A percentile compares a stretch with the other conserved stretches of the same genome.
Conservation (phyloP, 169 alveolate genomes). For the Plasmodium cynomolgi region DNA sequence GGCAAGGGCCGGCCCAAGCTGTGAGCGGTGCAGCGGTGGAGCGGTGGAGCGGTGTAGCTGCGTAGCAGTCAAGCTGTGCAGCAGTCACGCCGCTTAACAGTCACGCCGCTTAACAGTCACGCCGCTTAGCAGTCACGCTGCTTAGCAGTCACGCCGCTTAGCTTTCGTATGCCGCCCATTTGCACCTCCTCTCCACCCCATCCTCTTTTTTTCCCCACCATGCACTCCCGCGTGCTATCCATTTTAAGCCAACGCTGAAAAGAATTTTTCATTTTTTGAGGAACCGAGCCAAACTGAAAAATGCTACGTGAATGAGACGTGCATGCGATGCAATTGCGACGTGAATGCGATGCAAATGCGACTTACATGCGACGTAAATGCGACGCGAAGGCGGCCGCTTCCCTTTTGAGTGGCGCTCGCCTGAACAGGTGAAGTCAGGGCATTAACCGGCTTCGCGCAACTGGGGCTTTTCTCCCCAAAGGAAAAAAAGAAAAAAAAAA, state of each 20-base stretch:
- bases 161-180: neutral
- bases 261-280: neutral
- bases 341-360: neutral
- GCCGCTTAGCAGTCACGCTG: neutral
- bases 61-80: no score
- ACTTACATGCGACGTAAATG: neutral
- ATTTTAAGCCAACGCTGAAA: neutral
- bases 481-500: constrained; percentile 1
- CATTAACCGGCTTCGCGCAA: neutral
- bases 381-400: neutral
- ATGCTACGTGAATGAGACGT: neutral
- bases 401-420: neutral
- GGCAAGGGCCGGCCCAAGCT: neutral
- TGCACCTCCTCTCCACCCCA: neutral
- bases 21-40: neutral
- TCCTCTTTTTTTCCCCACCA: neutral
- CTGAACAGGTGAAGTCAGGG: neutral
- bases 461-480: neutral
- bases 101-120: no score
- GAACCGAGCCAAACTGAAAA: neutral
- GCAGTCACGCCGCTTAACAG: no score
- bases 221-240: neutral
- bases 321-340: neutral
- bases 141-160: no score
- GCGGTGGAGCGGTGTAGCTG: neutral